Conservation (phyloP, 2,329 filamentous ascomycete species). For the Trichoderma atrobrunneum region DNA sequence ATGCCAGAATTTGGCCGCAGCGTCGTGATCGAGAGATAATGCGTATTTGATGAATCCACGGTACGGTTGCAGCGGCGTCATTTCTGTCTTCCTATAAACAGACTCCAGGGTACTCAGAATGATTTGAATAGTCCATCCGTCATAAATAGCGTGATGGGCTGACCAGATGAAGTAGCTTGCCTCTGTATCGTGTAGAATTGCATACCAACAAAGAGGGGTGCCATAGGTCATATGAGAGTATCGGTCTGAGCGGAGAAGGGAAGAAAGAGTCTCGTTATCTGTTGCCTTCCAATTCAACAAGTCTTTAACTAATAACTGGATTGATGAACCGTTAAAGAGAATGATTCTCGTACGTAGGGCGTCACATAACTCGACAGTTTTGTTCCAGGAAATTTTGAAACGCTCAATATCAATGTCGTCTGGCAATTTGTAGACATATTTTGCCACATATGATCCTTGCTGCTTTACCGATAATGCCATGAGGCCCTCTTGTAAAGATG, state of each 20-base stretch:
- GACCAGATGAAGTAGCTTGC: neutral
- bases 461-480: constrained; percentile 18
- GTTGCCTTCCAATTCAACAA: neutral
- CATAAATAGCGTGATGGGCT: constrained; percentile 3
- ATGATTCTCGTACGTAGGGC: constrained; percentile 22
- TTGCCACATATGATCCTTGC: constrained; percentile 14
- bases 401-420: neutral
- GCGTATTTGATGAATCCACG: neutral
- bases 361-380: neutral
- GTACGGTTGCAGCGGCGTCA: constrained; percentile 33
- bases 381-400: constrained; percentile 20
- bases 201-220: constrained; percentile 18
- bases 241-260: neutral
- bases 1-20: constrained; percentile 19
- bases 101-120: neutral
- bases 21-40: neutral
- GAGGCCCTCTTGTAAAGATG: constrained; percentile 21
- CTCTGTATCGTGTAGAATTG: neutral
- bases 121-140: constrained; percentile 10
- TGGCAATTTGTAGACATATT: neutral
- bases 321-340: neutral
- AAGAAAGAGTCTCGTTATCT: neutral
- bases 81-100: neutral
- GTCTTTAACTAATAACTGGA: neutral
- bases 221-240: constrained; percentile 5